These are phyloP conservation scores for Wickerhamomyces hampshirensis DNA, from an alignment of 805 yeast species.

Conservation along the genomic window DNA sequence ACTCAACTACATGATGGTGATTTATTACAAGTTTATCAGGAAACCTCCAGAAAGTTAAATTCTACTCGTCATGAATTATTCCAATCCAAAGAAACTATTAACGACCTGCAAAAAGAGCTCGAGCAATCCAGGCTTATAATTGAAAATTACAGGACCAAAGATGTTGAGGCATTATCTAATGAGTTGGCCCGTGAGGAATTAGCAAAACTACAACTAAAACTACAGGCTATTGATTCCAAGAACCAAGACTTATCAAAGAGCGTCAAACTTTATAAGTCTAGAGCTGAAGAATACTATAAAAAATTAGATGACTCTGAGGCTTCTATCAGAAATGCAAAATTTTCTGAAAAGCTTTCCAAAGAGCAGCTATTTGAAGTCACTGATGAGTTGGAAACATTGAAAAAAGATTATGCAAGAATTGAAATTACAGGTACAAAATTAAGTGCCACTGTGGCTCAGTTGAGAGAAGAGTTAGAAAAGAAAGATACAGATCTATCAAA, in stretches of 20 bases:
- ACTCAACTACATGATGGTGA: slow-evolving; percentile 31
- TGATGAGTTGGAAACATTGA: slow-evolving; percentile 39
- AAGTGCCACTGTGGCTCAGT: slow-evolving; percentile 42
- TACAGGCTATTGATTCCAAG: slow-evolving; percentile 53
- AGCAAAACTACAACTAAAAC: slow-evolving; percentile 46
- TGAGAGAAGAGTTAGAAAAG: slow-evolving; percentile 54
- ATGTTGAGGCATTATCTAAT: slow-evolving; percentile 15
- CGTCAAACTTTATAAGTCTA: slow-evolving; percentile 56
- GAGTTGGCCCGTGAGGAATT: slow-evolving; percentile 32
- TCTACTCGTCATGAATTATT: slow-evolving; percentile 40
- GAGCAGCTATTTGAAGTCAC: slow-evolving; percentile 51
- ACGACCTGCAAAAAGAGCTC: slow-evolving; percentile 36
- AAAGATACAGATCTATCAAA: slow-evolving; percentile 51
- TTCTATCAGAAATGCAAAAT: slow-evolving; percentile 56
- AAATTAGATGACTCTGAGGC: slow-evolving; percentile 78
- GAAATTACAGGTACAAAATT: slow-evolving; percentile 51
- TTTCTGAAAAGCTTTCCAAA: slow-evolving; percentile 52
- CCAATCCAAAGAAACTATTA: slow-evolving; percentile 36
- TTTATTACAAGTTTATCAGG: slow-evolving; percentile 45
- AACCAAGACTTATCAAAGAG: slow-evolving; percentile 50
- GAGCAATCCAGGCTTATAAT: slow-evolving; percentile 31
- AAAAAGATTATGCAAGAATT: slow-evolving; percentile 49
- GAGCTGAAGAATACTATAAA: slow-evolving; percentile 69
- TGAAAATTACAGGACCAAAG: slow-evolving; percentile 9
- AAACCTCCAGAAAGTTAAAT: slow-evolving; percentile 40